Base-by-base conservation (phyloP, 345 rosid species). In the Acer negundo region DNA sequence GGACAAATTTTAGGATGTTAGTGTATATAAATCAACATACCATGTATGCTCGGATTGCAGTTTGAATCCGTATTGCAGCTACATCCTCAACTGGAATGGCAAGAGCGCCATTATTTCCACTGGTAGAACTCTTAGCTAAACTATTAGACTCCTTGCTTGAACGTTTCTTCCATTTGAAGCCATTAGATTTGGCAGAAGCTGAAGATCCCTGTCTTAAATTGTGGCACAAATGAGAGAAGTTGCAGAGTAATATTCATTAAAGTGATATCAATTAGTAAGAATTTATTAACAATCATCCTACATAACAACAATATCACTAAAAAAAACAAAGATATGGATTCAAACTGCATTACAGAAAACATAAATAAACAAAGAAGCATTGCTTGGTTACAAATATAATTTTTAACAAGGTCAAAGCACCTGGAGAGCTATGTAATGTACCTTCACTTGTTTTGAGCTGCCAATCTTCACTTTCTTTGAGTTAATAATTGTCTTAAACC, bases 21-120 rank as follows among this genome's bases (percentile, higher is more conserved):
- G 10, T 9, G 12, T 13, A 55, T 7, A 40, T 56, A 59, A 62
- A 4, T 59, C 64, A 65, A 74, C 80, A 42, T 77, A 93, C 99
- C 90, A 75, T 80, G 77, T 90, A 91, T 65, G 97, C 97, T 78
- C 91, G 83, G 73, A 92, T 90, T 78, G 95, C 98, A 63, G 89
- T 78, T 82, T 92, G 97, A 81, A 90, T 89, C 80, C 86, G 78
- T 59, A 80, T 85, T 44, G 95, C 97, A 23, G 97, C 93, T 82
- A 87, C 82, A 73, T 89, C 94, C 76, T 89, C 89, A 59, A 73
- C 77, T 17, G 84, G 85, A 74, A 81, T 35, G 70, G 83, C 85
- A 58, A 78, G 86, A 75, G 84, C 58, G 47, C 62, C 69, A n/a
- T 67, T 42, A 68, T 67, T 79, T 42, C 74, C 65, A 38, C 78